Conservation (phyloP, 176 grass and related monocot genomes). For the Lolium rigidum region DNA sequence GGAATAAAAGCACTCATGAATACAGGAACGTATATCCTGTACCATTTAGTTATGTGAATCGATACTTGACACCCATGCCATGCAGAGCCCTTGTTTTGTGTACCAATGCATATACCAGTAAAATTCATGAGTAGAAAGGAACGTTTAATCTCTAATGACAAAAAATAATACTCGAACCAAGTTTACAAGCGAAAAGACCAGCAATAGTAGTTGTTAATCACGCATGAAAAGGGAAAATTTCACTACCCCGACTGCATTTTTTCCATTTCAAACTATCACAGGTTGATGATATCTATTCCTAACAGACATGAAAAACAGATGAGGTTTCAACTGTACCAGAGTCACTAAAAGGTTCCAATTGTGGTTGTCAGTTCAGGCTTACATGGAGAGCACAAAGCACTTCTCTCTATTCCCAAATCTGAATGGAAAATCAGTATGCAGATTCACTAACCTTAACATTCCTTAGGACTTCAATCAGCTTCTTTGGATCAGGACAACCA, state of each 20-base stretch:
- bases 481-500: conserved; percentile 78
- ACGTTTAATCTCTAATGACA: neutral
- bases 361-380: neutral
- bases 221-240: neutral
- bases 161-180: neutral
- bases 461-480: conserved; percentile 66
- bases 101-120: neutral
- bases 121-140: neutral
- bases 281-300: neutral
- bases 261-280: neutral
- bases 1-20: conserved; percentile 12
- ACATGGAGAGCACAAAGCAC: neutral
- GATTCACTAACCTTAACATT: conserved; percentile 79
- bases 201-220: neutral
- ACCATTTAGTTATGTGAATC: neutral
- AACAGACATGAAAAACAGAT: neutral
- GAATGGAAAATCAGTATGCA: conserved; percentile 27
- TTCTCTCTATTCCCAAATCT: conserved; percentile 20
- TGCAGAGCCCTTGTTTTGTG: neutral
- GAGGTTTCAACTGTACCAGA: neutral
- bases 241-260: neutral
- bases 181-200: neutral
- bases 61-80: neutral
- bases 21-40: neutral
- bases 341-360: neutral